Evolutionary conservation across 2,329 filamentous ascomycete genomes (phyloP).

Genomic region (Colletotrichum tropicicola): DNA sequence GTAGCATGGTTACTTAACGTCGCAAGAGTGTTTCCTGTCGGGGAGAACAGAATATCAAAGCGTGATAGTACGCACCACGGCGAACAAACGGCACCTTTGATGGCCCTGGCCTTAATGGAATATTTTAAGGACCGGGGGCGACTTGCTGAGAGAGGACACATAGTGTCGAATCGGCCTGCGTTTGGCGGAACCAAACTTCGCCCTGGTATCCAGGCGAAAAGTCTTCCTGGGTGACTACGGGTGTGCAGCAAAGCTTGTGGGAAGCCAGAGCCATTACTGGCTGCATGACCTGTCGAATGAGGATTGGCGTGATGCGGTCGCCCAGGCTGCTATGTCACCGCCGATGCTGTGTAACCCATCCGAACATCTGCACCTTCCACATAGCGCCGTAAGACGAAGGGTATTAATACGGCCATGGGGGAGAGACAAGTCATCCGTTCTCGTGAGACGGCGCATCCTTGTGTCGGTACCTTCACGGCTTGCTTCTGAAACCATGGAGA

Average conservation of each 20-base stretch:
- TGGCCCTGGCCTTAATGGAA: neutral
- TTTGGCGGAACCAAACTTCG: conserved; percentile 14
- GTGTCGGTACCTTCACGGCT: neutral
- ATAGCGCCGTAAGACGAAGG: neutral
- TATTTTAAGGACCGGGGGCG: neutral
- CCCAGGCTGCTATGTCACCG: conserved; percentile 9
- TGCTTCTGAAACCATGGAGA: too few relatives aligned
- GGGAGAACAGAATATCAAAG: neutral
- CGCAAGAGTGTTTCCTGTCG: neutral
- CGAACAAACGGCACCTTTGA: neutral
- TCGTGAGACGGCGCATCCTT: neutral
- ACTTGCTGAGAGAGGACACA: neutral
- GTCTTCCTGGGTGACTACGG: neutral
- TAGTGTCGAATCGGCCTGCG: neutral
- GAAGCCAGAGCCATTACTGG: conserved; percentile 4
- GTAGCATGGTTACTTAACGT: neutral
- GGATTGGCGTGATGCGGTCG: neutral
- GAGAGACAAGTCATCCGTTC: neutral
- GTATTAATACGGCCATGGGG: neutral
- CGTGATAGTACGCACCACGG: neutral
- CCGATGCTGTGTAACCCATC: conserved; percentile 14
- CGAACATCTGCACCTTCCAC: neutral
- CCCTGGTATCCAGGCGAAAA: neutral
- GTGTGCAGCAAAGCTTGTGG: conserved; percentile 11
- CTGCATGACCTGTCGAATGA: conserved; percentile 10